Percentiles rank a stretch among this genome's conserved stretches.
Evolutionary conservation across 2,329 filamentous ascomycete species (phyloP).

Genomic region (Fusarium nisikadoi): DNA sequence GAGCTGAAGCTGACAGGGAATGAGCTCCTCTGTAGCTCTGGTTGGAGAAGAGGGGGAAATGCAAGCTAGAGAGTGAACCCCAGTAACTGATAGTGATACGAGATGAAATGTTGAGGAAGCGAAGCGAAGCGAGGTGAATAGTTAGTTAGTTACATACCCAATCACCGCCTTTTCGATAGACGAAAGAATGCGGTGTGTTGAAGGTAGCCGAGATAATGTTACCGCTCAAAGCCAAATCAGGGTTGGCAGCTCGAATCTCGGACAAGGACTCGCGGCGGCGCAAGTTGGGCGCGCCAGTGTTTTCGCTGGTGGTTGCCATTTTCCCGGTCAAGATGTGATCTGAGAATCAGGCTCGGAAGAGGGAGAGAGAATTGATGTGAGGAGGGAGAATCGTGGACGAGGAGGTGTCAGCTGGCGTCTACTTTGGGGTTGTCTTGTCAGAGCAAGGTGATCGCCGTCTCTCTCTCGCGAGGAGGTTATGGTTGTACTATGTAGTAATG

Average conservation of each 20-base stretch:
- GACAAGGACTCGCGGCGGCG: constrained; percentile 62
- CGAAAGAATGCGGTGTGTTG: constrained; percentile 69
- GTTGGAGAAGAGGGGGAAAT: constrained; percentile 37
- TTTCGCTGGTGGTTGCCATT: constrained; percentile 29
- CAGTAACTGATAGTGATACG: constrained; percentile 26
- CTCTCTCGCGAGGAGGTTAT: constrained; percentile 12
- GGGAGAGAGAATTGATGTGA: neutral
- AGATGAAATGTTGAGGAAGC: constrained; percentile 22
- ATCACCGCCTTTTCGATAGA: constrained; percentile 67
- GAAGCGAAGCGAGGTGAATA: constrained; percentile 22
- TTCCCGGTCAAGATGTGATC: constrained; percentile 3
- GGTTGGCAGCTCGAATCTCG: constrained; percentile 66
- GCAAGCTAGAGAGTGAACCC: constrained; percentile 18
- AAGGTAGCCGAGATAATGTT: constrained; percentile 75
- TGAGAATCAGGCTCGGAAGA: constrained; percentile 4
- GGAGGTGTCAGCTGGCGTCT: constrained; percentile 25
- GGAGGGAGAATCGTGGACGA: constrained; percentile 15
- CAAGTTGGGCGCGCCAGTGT: constrained; percentile 44
- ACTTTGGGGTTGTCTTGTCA: constrained; percentile 28
- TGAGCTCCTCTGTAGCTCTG: constrained; percentile 10
- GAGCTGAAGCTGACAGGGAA: constrained; percentile 27
- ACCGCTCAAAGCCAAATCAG: constrained; percentile 68
- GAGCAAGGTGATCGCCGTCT: constrained; percentile 27
- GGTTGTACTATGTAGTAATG: constrained; percentile 1
- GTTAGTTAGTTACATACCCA: constrained; percentile 61